phyloP scores from a whole-genome alignment of 2,329 filamentous ascomycete species.

The Fusarium paranaense region DNA sequence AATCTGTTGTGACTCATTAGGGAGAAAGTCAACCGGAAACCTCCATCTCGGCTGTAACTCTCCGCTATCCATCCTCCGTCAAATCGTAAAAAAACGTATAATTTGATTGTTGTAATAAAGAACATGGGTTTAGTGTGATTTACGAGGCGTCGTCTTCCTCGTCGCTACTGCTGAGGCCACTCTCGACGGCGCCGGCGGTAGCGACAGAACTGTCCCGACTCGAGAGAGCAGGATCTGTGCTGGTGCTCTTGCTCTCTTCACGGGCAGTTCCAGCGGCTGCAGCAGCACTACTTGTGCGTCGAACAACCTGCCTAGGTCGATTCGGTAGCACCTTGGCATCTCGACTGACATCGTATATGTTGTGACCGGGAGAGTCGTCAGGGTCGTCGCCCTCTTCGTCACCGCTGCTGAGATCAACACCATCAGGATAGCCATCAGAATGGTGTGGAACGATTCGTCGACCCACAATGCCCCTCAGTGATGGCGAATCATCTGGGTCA shows the following conservation, averaged over 20 bases:
- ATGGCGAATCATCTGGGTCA: conserved; percentile 45
- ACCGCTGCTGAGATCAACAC: conserved; percentile 54
- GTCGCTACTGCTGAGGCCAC: conserved; percentile 52
- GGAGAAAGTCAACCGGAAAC: neutral
- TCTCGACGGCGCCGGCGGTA: conserved; percentile 54
- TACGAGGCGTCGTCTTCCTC: conserved; percentile 42
- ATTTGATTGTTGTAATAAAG: neutral
- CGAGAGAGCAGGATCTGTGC: conserved; percentile 41
- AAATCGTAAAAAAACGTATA: conserved; percentile 8
- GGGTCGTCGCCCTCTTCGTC: conserved; percentile 57
- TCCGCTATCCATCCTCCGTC: neutral
- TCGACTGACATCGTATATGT: conserved; percentile 47
- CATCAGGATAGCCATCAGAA: conserved; percentile 56
- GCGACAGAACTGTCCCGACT: conserved; percentile 53
- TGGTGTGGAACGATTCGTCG: conserved; percentile 52
- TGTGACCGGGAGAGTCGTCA: conserved; percentile 47
- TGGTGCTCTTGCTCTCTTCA: conserved; percentile 48
- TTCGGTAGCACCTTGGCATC: conserved; percentile 35
- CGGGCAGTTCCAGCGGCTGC: conserved; percentile 48
- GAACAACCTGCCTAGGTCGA: conserved; percentile 21
- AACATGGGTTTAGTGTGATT: neutral
- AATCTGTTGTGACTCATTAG: conserved; percentile 3
- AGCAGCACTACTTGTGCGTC: conserved; percentile 48
- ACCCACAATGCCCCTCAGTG: conserved; percentile 48
- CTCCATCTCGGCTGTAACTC: neutral